These are phyloP conservation scores for Candida boleticola DNA, from an alignment of 805 yeast genomes.

Conservation along the genomic window DNA sequence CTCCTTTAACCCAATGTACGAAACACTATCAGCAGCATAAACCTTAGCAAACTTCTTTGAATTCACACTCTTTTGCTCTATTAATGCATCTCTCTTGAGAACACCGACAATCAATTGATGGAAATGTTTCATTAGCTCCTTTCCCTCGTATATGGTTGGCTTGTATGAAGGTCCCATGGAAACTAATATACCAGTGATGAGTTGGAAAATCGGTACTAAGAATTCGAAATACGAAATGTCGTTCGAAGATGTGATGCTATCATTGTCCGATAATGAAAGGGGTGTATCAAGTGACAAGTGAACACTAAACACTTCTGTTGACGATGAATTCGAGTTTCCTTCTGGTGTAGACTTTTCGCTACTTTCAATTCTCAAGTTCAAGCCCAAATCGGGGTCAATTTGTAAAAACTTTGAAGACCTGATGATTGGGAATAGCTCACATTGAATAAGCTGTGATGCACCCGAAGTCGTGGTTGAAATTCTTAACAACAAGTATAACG, in stretches of 20 bases:
- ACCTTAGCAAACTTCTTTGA: conserved; percentile 8
- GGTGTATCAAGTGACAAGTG: conserved; percentile 56
- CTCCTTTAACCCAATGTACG: conserved; percentile 43
- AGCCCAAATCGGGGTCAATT: conserved; percentile 79
- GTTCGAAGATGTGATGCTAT: conserved; percentile 9
- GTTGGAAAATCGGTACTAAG: conserved; percentile 70
- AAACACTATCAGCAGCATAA: conserved; percentile 24
- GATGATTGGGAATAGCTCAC: conserved; percentile 66
- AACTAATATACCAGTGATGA: conserved; percentile 62
- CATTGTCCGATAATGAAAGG: conserved; percentile 25
- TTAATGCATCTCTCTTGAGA: conserved; percentile 53
- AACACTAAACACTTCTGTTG: conserved; percentile 28
- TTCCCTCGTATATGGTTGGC: conserved; percentile 53
- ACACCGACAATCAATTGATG: conserved; percentile 58
- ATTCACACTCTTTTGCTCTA: conserved; percentile 19
- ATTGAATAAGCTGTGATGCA: conserved; percentile 70
- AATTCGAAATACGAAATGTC: conserved; percentile 61
- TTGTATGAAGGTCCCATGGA: conserved; percentile 77
- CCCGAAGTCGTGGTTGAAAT: conserved; percentile 77
- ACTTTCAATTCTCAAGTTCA: conserved; percentile 37
- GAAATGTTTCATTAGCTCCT: conserved; percentile 49
- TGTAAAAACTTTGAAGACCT: conserved; percentile 53
- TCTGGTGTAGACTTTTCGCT: conserved; percentile 8
- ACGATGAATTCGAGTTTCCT: conserved; percentile 3
- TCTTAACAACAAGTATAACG: conserved; percentile 65